These are phyloP conservation scores for bread wheat (Triticum aestivum) DNA, from an alignment of 176 grass and related monocot genomes.

Conservation along the genomic window DNA sequence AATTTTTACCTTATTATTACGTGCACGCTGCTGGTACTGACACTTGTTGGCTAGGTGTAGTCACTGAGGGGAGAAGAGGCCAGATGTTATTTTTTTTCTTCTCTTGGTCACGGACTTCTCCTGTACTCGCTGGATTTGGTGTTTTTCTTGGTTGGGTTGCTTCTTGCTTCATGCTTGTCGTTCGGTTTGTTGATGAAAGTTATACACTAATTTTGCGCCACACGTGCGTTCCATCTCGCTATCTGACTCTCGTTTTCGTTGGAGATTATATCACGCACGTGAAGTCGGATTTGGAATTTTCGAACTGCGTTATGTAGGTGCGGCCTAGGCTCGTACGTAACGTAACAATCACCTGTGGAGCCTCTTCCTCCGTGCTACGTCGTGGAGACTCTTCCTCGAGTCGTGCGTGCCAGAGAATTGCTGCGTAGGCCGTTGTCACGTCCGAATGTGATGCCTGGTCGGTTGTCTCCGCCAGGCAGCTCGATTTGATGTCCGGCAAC, in stretches of 20 bases:
- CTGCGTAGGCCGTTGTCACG: not conserved
- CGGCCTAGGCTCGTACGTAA: not conserved
- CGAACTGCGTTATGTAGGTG: not conserved
- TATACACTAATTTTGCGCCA: not conserved
- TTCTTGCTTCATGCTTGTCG: not conserved
- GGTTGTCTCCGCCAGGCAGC: not conserved
- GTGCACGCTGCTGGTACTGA: not conserved
- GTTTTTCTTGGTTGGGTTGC: not conserved
- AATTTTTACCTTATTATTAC: not conserved
- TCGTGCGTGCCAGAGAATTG: not conserved
- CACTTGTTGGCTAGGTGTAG: slow-evolving; percentile 21
- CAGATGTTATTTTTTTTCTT: not conserved
- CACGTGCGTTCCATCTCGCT: too few species aligned
- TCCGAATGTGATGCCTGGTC: not conserved
- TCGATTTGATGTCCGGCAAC: not conserved
- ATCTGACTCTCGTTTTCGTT: too few species aligned
- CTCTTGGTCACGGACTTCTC: not conserved
- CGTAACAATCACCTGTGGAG: not conserved
- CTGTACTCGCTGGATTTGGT: not conserved
- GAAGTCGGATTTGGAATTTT: too few species aligned
- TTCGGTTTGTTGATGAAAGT: not conserved
- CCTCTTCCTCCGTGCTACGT: not conserved
- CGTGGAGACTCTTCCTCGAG: not conserved
- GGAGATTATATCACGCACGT: not conserved
- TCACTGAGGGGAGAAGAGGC: not conserved